Percentiles rank a stretch among this genome's conserved stretches.
Conservation (phyloP, 2,329 filamentous ascomycete genomes). For the Nothophoma quercina region DNA sequence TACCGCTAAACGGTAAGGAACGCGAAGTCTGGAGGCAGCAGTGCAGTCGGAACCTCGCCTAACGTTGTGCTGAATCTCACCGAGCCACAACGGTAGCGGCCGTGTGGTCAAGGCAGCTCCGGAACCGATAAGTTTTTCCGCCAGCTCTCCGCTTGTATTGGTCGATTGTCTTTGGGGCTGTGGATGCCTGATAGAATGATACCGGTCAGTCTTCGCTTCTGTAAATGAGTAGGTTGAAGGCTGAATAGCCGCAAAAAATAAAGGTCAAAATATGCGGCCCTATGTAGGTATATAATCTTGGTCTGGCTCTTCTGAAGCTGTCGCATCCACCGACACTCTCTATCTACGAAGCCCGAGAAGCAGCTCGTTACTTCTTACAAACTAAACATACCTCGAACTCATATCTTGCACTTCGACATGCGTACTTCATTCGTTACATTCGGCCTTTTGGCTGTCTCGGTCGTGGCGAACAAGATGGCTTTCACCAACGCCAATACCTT, state of each 20-base stretch:
- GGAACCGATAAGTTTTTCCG: not conserved
- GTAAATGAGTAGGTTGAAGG: conserved; percentile 1
- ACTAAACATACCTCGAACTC: too few species aligned
- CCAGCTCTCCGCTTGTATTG: not conserved
- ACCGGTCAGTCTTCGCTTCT: not conserved
- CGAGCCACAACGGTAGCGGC: not conserved
- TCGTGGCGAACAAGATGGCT: conserved; percentile 30
- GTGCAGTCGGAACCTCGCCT: conserved; percentile 4
- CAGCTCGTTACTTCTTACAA: too few species aligned
- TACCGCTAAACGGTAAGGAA: conserved; percentile 8
- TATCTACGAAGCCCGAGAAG: too few species aligned
- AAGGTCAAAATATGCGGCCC: not conserved
- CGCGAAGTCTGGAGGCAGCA: conserved; percentile 13
- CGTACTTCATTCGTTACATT: conserved; percentile 35
- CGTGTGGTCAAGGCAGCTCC: not conserved
- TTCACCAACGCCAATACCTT: conserved; percentile 50
- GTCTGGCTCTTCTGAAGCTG: not conserved
- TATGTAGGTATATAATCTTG: not conserved
- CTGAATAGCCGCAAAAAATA: not conserved
- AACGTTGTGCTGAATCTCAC: not conserved
- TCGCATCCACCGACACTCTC: too few species aligned
- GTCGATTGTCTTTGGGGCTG: not conserved
- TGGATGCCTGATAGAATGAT: not conserved
- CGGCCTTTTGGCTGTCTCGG: conserved; percentile 27
- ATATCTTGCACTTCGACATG: too few species aligned